Conservation (phyloP, 257 asterid genomes). For the Solanum clarkiae region DNA sequence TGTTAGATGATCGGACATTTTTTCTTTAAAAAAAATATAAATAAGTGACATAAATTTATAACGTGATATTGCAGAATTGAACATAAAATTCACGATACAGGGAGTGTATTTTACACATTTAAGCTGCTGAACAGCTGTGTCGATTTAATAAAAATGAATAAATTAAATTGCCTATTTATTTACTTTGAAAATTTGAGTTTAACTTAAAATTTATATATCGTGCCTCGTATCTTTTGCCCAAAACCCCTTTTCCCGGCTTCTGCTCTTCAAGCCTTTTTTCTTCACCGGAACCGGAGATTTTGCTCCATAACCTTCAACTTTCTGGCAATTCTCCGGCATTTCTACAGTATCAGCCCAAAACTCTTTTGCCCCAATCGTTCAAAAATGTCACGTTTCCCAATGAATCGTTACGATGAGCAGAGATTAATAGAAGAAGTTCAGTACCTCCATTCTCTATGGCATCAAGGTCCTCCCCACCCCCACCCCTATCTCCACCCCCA, state of each 20-base stretch:
- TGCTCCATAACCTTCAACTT: not conserved
- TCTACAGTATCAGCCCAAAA: not conserved
- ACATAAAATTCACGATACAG: too few relatives aligned
- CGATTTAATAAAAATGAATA: too few relatives aligned
- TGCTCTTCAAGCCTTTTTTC: not conserved
- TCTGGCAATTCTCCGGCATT: not conserved
- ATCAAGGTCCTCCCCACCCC: not conserved
- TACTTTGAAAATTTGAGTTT: too few relatives aligned
- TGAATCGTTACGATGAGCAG: not conserved
- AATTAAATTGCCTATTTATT: too few relatives aligned
- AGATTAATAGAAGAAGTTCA: not conserved
- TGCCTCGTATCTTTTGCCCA: too few relatives aligned
- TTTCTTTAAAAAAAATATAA: too few relatives aligned
- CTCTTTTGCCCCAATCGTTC: not conserved
- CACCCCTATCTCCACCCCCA: not conserved
- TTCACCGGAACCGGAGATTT: not conserved
- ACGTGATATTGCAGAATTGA: too few relatives aligned
- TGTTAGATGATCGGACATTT: too few relatives aligned
- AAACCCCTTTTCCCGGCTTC: not conserved
- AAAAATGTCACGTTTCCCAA: not conserved
- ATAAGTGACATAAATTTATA: too few relatives aligned
- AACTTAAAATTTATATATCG: too few relatives aligned
- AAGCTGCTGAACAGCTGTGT: fast-evolving
- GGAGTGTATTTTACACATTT: too few relatives aligned
- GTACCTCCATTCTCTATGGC: not conserved